These are phyloP conservation scores for Talaromyces sp. DNA, from an alignment of 2,329 filamentous ascomycete species.

Conservation along the genomic window DNA sequence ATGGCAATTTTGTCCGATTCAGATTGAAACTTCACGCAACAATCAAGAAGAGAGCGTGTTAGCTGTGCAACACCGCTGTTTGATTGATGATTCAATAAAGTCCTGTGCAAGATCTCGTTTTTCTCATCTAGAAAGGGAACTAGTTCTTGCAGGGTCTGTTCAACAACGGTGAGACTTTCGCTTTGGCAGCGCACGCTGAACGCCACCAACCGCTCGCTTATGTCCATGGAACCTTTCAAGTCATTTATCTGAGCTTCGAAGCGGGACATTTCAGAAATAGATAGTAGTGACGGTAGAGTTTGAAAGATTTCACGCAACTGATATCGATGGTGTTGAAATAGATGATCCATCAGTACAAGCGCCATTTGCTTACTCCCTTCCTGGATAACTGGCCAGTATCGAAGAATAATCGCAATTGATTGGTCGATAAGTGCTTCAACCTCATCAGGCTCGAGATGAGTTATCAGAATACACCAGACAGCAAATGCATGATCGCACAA, in stretches of 20 bases:
- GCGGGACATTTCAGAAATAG: conserved; percentile 65
- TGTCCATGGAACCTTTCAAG: conserved; percentile 63
- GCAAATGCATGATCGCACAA: conserved; percentile 76
- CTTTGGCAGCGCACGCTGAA: conserved; percentile 72
- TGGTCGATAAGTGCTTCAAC: conserved; percentile 77
- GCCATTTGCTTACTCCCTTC: conserved; percentile 57
- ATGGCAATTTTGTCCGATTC: conserved; percentile 63
- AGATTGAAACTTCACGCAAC: conserved; percentile 73
- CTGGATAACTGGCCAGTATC: conserved; percentile 71
- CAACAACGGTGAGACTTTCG: conserved; percentile 81
- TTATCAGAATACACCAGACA: conserved; percentile 79
- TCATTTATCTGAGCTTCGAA: conserved; percentile 63
- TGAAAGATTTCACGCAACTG: conserved; percentile 65
- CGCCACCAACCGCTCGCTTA: conserved; percentile 63
- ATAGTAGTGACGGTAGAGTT: conserved; percentile 72
- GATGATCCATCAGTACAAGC: conserved; percentile 58
- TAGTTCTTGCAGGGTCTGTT: conserved; percentile 75
- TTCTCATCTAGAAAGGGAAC: conserved; percentile 66
- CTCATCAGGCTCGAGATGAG: conserved; percentile 71
- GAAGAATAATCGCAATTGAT: conserved; percentile 80
- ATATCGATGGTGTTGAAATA: conserved; percentile 61
- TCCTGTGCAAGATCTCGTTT: conserved; percentile 74
- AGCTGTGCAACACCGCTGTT: conserved; percentile 68
- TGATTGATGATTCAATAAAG: conserved; percentile 77
- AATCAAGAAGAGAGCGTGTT: conserved; percentile 76